Evolutionary conservation across 2,329 filamentous ascomycete species (phyloP).

Genomic region (Fusarium sp.): DNA sequence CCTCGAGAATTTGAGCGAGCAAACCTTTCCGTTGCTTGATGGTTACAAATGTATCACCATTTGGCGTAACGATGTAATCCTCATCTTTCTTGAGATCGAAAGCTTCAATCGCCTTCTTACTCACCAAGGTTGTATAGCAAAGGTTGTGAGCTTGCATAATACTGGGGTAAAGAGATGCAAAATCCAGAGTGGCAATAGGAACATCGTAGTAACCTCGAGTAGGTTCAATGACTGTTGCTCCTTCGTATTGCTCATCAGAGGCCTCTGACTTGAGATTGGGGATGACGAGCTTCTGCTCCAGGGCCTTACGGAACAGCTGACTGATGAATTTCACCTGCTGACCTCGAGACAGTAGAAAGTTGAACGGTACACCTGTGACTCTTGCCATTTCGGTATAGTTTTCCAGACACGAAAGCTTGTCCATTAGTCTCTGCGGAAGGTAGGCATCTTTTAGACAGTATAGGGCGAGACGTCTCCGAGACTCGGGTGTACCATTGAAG

Average conservation of each 20-base stretch:
- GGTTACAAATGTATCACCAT: constrained; percentile 93
- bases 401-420: constrained; percentile 97
- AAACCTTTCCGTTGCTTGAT: constrained; percentile 89
- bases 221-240: constrained; percentile 97
- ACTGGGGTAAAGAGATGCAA: constrained; percentile 96
- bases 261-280: constrained; percentile 81
- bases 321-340: constrained; percentile 99
- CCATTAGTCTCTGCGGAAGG: constrained; percentile 91
- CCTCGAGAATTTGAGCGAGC: constrained; percentile 93
- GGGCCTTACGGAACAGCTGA: constrained; percentile 93
- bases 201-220: constrained; percentile 93
- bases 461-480: constrained; percentile 86
- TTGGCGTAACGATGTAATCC: constrained; percentile 96
- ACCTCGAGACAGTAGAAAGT: constrained; percentile 88
- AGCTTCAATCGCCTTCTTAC: constrained; percentile 77
- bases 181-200: constrained; percentile 96
- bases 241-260: constrained; percentile 92
- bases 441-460: constrained; percentile 99
- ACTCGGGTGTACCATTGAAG: constrained; percentile 96
- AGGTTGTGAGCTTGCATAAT: constrained; percentile 99
- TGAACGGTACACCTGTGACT: constrained; percentile 98
- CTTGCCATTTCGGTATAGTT: constrained; percentile 99
- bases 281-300: constrained; percentile 93
- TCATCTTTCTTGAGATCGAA: constrained; percentile 84
- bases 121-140: constrained; percentile 92